These are phyloP conservation scores for Cytauxzoon felis DNA, from an alignment of 169 alveolate genomes.

Conservation along the genomic window DNA sequence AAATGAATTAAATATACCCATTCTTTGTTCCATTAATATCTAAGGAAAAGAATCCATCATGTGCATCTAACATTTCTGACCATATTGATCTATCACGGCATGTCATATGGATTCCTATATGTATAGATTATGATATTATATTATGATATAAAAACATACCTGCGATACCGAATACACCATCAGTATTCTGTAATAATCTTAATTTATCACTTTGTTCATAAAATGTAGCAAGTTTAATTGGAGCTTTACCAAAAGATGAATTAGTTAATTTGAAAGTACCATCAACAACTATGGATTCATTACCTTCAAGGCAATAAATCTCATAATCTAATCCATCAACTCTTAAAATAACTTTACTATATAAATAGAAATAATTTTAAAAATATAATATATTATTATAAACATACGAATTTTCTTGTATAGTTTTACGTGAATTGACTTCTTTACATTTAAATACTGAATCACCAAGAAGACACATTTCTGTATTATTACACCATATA, in stretches of 20 bases:
- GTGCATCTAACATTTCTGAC: conserved; percentile 4
- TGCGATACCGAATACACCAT: conserved; percentile 45
- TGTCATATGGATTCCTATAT: conserved; percentile 9
- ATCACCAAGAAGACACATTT: conserved; percentile 60
- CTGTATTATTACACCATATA: conserved; percentile 64
- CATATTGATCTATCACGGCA: conserved; percentile 35
- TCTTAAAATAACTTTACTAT: too few species aligned
- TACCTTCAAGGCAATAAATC: conserved; percentile 50
- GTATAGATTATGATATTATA: not conserved
- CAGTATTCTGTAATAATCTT: not conserved
- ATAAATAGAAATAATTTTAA: conserved; percentile 10
- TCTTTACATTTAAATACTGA: conserved; percentile 55
- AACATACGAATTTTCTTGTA: conserved; percentile 45
- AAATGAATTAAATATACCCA: not conserved
- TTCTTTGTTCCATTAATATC: conserved; percentile 27
- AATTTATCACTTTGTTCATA: not conserved
- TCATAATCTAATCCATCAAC: conserved; percentile 12
- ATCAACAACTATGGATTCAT: conserved; percentile 4
- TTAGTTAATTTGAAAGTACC: not conserved
- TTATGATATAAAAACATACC: not conserved
- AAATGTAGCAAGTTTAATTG: conserved; percentile 36
- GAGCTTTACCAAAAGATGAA: conserved; percentile 3
- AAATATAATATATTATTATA: conserved; percentile 32
- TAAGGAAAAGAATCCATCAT: conserved; percentile 29
- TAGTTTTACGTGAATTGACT: conserved; percentile 19